phyloP scores from a whole-genome alignment of 208 protist species.

The Wallacemonas collosoma region DNA sequence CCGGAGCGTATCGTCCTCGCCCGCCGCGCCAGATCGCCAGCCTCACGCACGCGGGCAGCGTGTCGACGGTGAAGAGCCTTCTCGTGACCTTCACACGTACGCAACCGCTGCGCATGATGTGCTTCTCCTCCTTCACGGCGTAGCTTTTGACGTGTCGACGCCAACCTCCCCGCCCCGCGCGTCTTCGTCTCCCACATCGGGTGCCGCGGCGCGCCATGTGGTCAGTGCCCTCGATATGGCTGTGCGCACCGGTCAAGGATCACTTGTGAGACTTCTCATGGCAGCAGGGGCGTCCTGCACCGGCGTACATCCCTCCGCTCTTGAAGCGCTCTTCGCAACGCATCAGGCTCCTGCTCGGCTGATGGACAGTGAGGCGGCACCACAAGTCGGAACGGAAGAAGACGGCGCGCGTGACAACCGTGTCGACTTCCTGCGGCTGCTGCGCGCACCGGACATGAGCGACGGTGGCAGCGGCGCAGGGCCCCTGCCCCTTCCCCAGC shows the following conservation, averaged over 20 bases:
- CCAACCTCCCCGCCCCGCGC: too few species aligned
- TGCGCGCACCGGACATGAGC: background rate
- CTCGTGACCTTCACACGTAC: background rate
- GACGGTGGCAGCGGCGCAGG: background rate
- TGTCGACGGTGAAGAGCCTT: too few species aligned
- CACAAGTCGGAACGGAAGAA: too few species aligned
- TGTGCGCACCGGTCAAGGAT: background rate
- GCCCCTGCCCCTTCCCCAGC: background rate
- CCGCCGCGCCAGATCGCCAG: background rate
- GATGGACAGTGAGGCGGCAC: too few species aligned
- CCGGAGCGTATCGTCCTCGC: background rate
- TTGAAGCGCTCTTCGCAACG: background rate
- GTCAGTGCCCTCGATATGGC: conserved; percentile 5
- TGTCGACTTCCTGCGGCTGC: background rate
- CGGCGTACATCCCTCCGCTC: conserved; percentile 18
- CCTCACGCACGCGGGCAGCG: background rate
- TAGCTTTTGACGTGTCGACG: background rate
- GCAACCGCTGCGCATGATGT: background rate
- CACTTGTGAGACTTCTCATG: conserved; percentile 13
- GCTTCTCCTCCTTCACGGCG: background rate
- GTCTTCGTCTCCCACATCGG: background rate
- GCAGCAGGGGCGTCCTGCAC: conserved; percentile 6
- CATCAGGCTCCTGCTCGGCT: background rate
- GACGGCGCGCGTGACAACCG: background rate
- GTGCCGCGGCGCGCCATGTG: background rate